Percentiles rank a stretch among this genome's conserved stretches.
Evolutionary conservation across 345 rosid species (phyloP).

Genomic region (Lenwebbia sp.): DNA sequence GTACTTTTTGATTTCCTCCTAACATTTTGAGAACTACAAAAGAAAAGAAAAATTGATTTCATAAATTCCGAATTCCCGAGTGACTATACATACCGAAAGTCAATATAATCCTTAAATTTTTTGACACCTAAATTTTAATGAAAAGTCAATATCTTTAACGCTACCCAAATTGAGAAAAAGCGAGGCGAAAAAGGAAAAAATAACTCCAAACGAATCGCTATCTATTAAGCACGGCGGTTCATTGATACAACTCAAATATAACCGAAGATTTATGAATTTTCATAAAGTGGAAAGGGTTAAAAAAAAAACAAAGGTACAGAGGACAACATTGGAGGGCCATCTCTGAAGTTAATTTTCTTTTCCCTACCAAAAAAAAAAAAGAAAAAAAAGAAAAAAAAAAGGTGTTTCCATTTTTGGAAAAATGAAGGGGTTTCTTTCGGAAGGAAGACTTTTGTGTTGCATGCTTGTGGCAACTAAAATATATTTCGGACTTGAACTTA

Average conservation of each 20-base stretch:
- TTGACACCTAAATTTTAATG: background rate
- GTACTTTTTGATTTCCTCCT: background rate
- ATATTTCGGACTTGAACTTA: background rate
- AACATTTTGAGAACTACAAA: background rate
- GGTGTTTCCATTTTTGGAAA: background rate
- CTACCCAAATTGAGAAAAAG: background rate
- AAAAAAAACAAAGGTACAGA: background rate
- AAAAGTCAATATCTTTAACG: background rate
- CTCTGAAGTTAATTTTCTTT: background rate
- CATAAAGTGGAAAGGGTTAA: background rate
- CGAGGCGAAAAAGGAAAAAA: background rate
- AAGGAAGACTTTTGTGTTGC: background rate
- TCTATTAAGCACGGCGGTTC: too few species aligned
- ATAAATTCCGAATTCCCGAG: background rate
- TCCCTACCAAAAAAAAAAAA: background rate
- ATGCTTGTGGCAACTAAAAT: background rate
- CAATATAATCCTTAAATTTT: background rate
- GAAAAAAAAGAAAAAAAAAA: too few species aligned
- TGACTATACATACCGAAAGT: background rate
- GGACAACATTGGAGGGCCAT: background rate
- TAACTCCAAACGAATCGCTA: background rate
- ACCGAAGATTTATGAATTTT: background rate
- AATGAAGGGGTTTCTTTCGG: background rate
- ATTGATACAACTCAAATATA: background rate
- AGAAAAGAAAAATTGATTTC: background rate